Base-by-base conservation (phyloP, 177 flowering plant species). In the Telopea speciosissima region DNA sequence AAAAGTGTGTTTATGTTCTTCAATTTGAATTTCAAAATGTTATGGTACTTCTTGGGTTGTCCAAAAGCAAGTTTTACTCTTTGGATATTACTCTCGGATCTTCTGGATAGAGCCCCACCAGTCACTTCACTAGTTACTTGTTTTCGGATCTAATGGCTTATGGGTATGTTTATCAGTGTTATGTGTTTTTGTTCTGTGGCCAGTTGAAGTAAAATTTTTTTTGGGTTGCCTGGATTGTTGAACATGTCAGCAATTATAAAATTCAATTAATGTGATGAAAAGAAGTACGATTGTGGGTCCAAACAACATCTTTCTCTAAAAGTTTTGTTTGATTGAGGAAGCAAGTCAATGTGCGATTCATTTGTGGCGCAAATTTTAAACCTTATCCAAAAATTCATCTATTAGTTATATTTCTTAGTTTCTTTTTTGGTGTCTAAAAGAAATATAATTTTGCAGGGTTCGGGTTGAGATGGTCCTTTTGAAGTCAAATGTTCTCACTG, bases 401-500 rank as follows among this genome's bases (percentile, higher is more conserved):
- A 54, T 23, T 11, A 11, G 19, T 73, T 71, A 8, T 8, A 11
- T 71, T 28, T 28, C 24, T n/a, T 11, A 17, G 11, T 56, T 24
- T 59, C 65, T 24, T 44, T 14, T 44, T 45, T 17, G 11, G 22
- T 70, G 16, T 26, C 3, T 40, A 13, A 21, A 24, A 44, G n/a
- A 67, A 31, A 19, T 21, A 22, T 40, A 36, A 75, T 71, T 76
- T 36, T 81, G 13, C 67, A 96, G 99, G 97, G 82, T 85, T 45
- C 90, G 91, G 62, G 87, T 93, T 68, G 98, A 93, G 70, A 74
- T 44, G 65, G 98, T 96, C 63, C 95, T 96, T 76, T 65, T 87
- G 82, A 91, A 91, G 88, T 93, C 98, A 52, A 88, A 88, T 86
- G 93, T 96, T 76, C 92, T 96, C 21, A 90, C 85, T 67, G 98